Percentiles rank a stretch among this genome's conserved stretches.
These are phyloP conservation scores for Alloascoidea africana DNA, from an alignment of 805 yeast genomes.

Conservation along the genomic window DNA sequence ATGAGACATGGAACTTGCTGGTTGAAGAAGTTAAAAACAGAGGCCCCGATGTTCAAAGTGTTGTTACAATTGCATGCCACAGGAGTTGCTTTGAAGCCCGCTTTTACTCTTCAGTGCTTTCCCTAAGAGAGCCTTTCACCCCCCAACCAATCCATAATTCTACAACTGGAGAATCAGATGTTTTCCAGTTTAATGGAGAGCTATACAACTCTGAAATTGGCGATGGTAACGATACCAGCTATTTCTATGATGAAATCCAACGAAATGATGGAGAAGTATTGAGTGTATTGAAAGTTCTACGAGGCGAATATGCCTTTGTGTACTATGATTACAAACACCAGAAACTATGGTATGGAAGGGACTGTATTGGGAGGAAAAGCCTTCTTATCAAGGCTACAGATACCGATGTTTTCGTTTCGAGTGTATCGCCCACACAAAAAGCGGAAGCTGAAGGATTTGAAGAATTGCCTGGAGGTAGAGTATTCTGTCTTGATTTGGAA, in stretches of 20 bases:
- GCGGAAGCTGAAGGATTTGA: constrained; percentile 17
- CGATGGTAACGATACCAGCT: constrained; percentile 48
- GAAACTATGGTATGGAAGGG: constrained; percentile 66
- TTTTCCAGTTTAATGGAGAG: constrained; percentile 85
- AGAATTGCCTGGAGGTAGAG: constrained; percentile 41
- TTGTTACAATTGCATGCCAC: constrained; percentile 6
- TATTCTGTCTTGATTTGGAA: constrained; percentile 27
- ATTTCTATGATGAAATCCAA: constrained; percentile 24
- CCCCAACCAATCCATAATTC: constrained; percentile 43
- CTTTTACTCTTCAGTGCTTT: constrained; percentile 57
- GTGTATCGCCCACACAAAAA: constrained; percentile 24
- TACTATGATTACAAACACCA: constrained; percentile 19
- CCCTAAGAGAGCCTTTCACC: constrained; percentile 67
- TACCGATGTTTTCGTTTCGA: constrained; percentile 29
- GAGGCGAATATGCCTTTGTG: constrained; percentile 77
- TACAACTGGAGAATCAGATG: constrained; percentile 16
- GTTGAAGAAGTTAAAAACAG: background rate
- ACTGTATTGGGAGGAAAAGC: constrained; percentile 68
- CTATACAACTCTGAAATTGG: constrained; percentile 48
- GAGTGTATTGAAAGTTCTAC: constrained; percentile 26
- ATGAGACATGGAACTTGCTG: no score
- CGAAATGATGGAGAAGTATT: constrained; percentile 23
- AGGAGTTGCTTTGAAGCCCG: constrained; percentile 14
- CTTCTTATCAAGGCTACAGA: constrained; percentile 23
- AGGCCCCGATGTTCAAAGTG: constrained; percentile 2